Evolutionary conservation across 1,284 basidiomycete genomes (phyloP), one percentile per base, ranked within the genome.

Genomic region (Anthracocystis setariae): DNA sequence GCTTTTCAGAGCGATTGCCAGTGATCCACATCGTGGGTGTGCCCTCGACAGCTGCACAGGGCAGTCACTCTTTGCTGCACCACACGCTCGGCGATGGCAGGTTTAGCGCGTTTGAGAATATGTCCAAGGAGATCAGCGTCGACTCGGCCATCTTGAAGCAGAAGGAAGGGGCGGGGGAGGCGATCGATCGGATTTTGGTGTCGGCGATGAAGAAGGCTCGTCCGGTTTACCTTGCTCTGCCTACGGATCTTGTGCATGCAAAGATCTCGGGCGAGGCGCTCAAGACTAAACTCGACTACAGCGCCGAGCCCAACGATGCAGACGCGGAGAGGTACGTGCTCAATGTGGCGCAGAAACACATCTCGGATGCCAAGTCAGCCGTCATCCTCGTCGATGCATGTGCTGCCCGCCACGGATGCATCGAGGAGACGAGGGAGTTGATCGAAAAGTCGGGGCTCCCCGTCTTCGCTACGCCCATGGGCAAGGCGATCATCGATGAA

Each of bases 11-110:
- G 84, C 90, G 92, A 85, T 89, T 98, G 5, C 94, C 94, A 8
- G 88, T 98, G 4, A 86, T 98, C 7, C 94, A 98, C 82, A 88
- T 98, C 46, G 94, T 91, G 47, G 94, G 94, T 59, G 89, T 89
- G 1, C 94, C 94, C 0, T 90, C 88, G 70, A 92, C 90, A 1
- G 74, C 84, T 13, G 89, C 92, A 70, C 89, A 91, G 75, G 89
- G 88, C 27, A 68, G 77, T 17, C 73, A 78, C 7, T 78, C 80
- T 3, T 57, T 84, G 32, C 75, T 85, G n/a, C 84, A 85, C 69
- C 84, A 85, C 72, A 84, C 80, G 13, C 47, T 81, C 44, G 80
- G 77, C 20, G 77, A 81, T 56, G 71, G 76, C 29, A 27, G 71
- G 1, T 87, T 89, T 78, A 89, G 90, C 61, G 92, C 91, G 20